Evolutionary conservation across 2,329 filamentous ascomycete species (phyloP), one percentile per base, ranked within the genome.

Genomic region (Neonectria sp.): DNA sequence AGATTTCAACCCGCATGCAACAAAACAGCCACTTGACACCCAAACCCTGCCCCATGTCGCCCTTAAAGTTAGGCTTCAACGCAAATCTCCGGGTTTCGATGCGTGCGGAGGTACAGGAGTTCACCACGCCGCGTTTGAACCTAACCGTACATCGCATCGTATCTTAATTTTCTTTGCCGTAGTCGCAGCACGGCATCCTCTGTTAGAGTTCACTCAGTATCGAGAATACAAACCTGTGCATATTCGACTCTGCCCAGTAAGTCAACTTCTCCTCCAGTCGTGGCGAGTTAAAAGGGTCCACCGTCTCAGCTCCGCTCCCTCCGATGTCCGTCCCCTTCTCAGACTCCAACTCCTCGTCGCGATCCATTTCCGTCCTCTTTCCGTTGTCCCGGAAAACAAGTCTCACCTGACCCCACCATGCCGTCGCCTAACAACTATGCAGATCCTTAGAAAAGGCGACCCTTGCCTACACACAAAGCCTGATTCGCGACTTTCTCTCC

Each of bases 1-100:
- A 65, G 51, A 65, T 65, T 65, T 60, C 62, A 55, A 13, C n/a
- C 57, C 29, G 56, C 62, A 65, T 60, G 24, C 21, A 25, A 55
- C 17, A 31, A n/a, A 12, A 51, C 48, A 60, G 48, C 43, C 40
- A 40, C 25, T 60, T 43, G 55, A 55, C 17, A 49, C 62, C 62
- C 29, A 55, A 65, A 49, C 33, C 33, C 17, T 55, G 29, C 21
- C 49, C 49, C 24, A 21, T 40, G 40, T 31, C 25, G 24, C 51
- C 15, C 31, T 33, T 2, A 15, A 40, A 8, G 15, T 58, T 60
- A 45, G 56, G 56, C 56, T 51, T 51, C 25, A n/a, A 21, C 31
- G 12, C 21, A 40, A 48, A 31, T 37, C 17, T 21, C 29, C 29
- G 21, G 17, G 35, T 55, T 46, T 35, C 25, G 11, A 1, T 58